Percentiles rank a stretch among this genome's conserved stretches.
phyloP scores from a whole-genome alignment of 1,139 yeast species.

The Debaryomyces singareniensis region DNA sequence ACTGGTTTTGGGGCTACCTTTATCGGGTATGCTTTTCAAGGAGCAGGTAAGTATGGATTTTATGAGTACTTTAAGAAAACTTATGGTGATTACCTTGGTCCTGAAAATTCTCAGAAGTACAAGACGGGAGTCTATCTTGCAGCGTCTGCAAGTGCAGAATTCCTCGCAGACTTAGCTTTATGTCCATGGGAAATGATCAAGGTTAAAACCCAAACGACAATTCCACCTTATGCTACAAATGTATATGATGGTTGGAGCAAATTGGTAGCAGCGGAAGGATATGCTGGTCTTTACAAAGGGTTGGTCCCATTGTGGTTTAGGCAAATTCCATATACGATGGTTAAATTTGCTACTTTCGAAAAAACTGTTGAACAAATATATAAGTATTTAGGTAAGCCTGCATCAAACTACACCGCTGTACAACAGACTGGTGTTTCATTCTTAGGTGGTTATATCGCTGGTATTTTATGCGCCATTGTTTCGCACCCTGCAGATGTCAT shows the following conservation, averaged over 20 bases:
- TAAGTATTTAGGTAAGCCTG: slow-evolving; percentile 40
- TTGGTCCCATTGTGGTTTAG: slow-evolving; percentile 88
- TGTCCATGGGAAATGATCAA: slow-evolving; percentile 95
- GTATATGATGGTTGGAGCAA: slow-evolving; percentile 65
- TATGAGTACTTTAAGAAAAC: slow-evolving; percentile 83
- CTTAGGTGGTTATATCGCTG: slow-evolving; percentile 92
- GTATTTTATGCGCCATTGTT: slow-evolving; percentile 88
- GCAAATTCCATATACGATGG: slow-evolving; percentile 96
- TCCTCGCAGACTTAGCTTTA: slow-evolving; percentile 78
- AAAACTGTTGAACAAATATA: slow-evolving; percentile 75
- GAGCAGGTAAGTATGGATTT: slow-evolving; percentile 94
- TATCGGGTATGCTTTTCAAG: slow-evolving; percentile 87
- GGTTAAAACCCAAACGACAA: slow-evolving; percentile 86
- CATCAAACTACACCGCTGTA: slow-evolving; percentile 28
- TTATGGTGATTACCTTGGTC: slow-evolving; percentile 65
- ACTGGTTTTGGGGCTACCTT: slow-evolving; percentile 90
- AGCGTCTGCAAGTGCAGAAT: slow-evolving; percentile 90
- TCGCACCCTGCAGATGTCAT: slow-evolving; percentile 97
- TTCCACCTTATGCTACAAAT: slow-evolving; percentile 69
- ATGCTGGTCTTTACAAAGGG: slow-evolving; percentile 76
- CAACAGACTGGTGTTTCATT: slow-evolving; percentile 93
- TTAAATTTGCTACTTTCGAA: slow-evolving; percentile 90
- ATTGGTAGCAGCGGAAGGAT: slow-evolving; percentile 60
- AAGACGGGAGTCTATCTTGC: slow-evolving; percentile 71
- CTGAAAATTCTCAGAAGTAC: slow-evolving; percentile 53